Conservation (phyloP, 345 rosid genomes). For the Carallia brachiata region DNA sequence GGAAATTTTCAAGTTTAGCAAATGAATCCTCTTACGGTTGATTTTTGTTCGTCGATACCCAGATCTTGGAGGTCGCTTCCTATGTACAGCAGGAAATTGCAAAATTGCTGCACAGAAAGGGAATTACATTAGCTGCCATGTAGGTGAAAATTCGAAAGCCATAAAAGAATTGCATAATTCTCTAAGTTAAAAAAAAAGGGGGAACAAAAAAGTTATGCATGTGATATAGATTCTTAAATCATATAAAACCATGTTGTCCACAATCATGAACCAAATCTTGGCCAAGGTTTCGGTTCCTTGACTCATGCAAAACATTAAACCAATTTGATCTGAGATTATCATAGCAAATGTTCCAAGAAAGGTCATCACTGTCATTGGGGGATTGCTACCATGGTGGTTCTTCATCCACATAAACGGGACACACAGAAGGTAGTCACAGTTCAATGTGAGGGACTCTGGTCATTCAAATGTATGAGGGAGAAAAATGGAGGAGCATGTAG, state of each 20-base stretch:
- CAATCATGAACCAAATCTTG: no score
- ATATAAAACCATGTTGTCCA: background rate
- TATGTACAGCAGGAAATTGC: conserved; percentile 78
- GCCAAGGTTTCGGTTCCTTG: no score
- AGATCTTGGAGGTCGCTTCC: conserved; percentile 69
- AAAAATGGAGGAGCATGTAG: conserved; percentile 2
- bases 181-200: background rate
- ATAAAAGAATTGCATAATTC: background rate
- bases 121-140: conserved; percentile 15
- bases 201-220: background rate
- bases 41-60: conserved; percentile 81
- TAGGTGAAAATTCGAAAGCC: background rate
- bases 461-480: background rate
- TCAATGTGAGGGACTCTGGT: background rate
- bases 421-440: background rate
- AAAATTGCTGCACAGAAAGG: conserved; percentile 67
- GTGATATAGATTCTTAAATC: background rate
- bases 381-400: no score
- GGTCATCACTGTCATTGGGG: background rate
- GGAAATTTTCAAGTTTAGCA: background rate
- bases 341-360: background rate
- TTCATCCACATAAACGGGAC: background rate
- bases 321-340: background rate
- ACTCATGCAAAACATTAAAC: background rate
- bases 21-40: conserved; percentile 56